Percentiles rank a stretch among this genome's conserved stretches.
phyloP scores from a whole-genome alignment of 169 alveolate species.

The Plasmodium gallinaceum region DNA sequence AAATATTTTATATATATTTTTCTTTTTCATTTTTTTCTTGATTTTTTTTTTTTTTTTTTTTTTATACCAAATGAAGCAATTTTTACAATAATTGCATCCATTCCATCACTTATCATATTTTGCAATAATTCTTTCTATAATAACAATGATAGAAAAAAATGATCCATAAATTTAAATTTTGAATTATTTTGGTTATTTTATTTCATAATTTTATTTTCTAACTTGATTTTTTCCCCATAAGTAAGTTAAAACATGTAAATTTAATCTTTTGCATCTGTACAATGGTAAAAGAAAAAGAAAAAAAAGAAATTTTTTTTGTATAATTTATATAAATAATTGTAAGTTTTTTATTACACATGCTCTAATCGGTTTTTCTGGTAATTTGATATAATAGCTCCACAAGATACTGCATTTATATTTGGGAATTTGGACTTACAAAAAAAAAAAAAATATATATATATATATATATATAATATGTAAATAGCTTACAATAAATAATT shows the following conservation, averaged over 20 bases:
- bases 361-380: slow-evolving; percentile 97
- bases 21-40: neutral
- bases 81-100: slow-evolving; percentile 93
- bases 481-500: neutral
- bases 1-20: neutral
- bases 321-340: neutral
- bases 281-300: neutral
- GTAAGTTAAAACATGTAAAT: slow-evolving; percentile 79
- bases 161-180: slow-evolving; percentile 17
- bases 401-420: slow-evolving; percentile 71
- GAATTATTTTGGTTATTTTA: neutral
- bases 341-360: slow-evolving; percentile 88
- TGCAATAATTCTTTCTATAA: slow-evolving; percentile 91
- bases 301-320: slow-evolving; percentile 1
- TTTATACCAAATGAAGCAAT: slow-evolving; percentile 87
- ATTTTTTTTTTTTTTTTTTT: neutral
- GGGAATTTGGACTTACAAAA: slow-evolving; percentile 48
- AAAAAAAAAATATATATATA: neutral
- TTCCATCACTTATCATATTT: slow-evolving; percentile 92
- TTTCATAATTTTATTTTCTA: slow-evolving; percentile 27
- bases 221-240: slow-evolving; percentile 83
- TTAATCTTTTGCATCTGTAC: slow-evolving; percentile 60
- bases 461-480: neutral
- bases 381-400: slow-evolving; percentile 98
- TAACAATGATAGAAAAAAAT: slow-evolving; percentile 89